Percentiles rank a stretch among this genome's conserved stretches.
Evolutionary conservation across 352 stramenopile species (phyloP).

Genomic region (Globisporangium sylvaticum): DNA sequence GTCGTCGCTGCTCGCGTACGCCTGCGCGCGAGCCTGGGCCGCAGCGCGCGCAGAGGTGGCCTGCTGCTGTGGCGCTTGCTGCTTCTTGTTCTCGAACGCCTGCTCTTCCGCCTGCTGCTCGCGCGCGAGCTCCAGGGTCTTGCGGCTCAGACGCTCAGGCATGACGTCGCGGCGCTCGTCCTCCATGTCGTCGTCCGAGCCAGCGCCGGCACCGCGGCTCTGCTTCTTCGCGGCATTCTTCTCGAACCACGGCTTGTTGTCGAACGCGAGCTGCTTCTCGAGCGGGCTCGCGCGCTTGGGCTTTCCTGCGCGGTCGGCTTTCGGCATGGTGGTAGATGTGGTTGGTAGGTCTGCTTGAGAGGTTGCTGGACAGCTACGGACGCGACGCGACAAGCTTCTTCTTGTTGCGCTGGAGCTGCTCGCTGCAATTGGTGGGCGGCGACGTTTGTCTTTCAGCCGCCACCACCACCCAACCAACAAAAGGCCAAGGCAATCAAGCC

Average conservation of each 20-base stretch:
- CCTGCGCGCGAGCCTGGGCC: conserved; percentile 20
- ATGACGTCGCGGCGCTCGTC: conserved; percentile 64
- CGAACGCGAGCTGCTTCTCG: conserved; percentile 83
- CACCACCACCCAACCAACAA: conserved; percentile 17
- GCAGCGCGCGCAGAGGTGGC: conserved; percentile 10
- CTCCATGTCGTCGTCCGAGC: conserved; percentile 54
- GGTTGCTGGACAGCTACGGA: not conserved
- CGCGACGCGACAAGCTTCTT: not conserved
- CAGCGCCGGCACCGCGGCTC: conserved; percentile 16
- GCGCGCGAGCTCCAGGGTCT: conserved; percentile 71
- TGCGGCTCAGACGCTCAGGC: conserved; percentile 76
- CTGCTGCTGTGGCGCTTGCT: conserved; percentile 13
- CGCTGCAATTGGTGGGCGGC: not conserved
- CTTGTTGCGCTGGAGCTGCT: conserved; percentile 2
- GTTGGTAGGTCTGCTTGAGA: not conserved
- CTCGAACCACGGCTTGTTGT: conserved; percentile 87
- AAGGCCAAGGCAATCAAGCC: conserved; percentile 8
- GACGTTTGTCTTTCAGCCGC: conserved; percentile 6
- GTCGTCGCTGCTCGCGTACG: conserved; percentile 59
- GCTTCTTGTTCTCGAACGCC: conserved; percentile 36
- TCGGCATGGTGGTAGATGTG: conserved; percentile 42
- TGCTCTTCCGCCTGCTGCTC: conserved; percentile 82
- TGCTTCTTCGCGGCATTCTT: conserved; percentile 36
- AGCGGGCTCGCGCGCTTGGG: conserved; percentile 82
- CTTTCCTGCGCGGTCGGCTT: conserved; percentile 58